Evolutionary conservation across 768 basidiomycete genomes (phyloP).

Genomic region (Boletus patriciae): DNA sequence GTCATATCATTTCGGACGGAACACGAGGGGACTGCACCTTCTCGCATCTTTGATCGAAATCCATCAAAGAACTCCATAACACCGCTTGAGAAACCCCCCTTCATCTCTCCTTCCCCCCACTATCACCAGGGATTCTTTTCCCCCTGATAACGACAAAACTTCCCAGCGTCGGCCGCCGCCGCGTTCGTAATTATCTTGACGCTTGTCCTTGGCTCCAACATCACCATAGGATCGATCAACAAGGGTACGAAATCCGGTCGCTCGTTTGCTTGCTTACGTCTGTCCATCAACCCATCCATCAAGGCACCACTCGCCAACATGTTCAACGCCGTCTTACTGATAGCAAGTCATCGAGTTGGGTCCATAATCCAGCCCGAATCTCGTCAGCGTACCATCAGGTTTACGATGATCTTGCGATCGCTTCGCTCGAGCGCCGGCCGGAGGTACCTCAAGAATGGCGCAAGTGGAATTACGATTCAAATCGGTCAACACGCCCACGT

Average conservation of each 20-base stretch:
- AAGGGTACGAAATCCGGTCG: conserved; percentile 39
- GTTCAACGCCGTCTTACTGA: conserved; percentile 7
- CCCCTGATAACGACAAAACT: conserved; percentile 4
- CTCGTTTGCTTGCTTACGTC: background rate
- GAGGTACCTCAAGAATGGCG: conserved; percentile 30
- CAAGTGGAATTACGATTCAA: background rate
- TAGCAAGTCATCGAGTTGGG: background rate
- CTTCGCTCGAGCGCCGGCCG: conserved; percentile 33
- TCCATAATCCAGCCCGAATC: conserved; percentile 16
- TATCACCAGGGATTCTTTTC: conserved; percentile 5
- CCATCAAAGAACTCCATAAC: background rate
- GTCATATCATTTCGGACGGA: background rate
- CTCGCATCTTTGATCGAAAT: background rate
- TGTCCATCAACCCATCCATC: no score
- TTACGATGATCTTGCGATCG: conserved; percentile 13
- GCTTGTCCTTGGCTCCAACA: conserved; percentile 28
- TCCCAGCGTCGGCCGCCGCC: conserved; percentile 8
- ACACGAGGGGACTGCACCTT: background rate
- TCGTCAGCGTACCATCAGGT: conserved; percentile 35
- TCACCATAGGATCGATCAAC: conserved; percentile 78
- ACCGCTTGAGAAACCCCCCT: background rate
- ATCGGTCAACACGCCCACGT: background rate
- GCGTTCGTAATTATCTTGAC: conserved; percentile 12
- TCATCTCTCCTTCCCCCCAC: background rate
- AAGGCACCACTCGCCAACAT: background rate